A percentile compares a stretch with the other conserved stretches of the same genome.
Evolutionary conservation across 441 rosid genomes (phyloP).

Genomic region (Metrosideros polymorpha): DNA sequence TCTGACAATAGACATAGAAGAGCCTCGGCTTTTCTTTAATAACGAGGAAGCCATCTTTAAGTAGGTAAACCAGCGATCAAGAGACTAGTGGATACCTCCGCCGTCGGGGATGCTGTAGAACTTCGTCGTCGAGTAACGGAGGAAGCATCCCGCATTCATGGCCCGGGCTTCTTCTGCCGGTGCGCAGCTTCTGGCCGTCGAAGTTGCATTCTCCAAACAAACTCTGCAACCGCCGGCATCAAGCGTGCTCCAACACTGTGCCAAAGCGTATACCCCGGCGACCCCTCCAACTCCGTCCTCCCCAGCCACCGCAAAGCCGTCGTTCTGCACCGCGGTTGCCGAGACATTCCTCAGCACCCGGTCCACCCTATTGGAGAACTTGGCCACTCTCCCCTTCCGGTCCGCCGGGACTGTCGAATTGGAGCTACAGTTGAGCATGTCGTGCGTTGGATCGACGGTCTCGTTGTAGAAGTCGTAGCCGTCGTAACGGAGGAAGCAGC

Average conservation of each 20-base stretch:
- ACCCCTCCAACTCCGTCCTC: constrained; percentile 9
- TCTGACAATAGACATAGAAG: background rate
- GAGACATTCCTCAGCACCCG: constrained; percentile 29
- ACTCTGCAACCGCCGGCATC: constrained; percentile 22
- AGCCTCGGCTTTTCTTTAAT: background rate
- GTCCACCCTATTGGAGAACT: constrained; percentile 19
- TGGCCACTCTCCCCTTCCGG: background rate
- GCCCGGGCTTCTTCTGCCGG: constrained; percentile 40
- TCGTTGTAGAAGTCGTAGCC: constrained; percentile 37
- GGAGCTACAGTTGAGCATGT: constrained; percentile 19
- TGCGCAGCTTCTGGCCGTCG: constrained; percentile 28
- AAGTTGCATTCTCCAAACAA: constrained; percentile 37
- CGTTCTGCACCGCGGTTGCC: constrained; percentile 16
- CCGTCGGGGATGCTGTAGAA: constrained; percentile 16
- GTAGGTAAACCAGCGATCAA: background rate
- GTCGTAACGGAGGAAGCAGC: constrained; percentile 50
- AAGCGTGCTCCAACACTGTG: constrained; percentile 59
- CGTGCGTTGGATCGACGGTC: constrained; percentile 19
- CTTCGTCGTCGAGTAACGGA: constrained; percentile 43
- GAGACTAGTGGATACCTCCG: constrained; percentile 6
- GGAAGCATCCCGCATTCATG: constrained; percentile 46
- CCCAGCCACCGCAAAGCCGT: constrained; percentile 31
- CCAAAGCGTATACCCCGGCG: constrained; percentile 36
- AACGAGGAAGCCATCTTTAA: background rate
- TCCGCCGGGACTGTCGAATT: background rate